Conservation (phyloP, 2,329 filamentous ascomycete genomes). For the Cladobotryum mycophilum region DNA sequence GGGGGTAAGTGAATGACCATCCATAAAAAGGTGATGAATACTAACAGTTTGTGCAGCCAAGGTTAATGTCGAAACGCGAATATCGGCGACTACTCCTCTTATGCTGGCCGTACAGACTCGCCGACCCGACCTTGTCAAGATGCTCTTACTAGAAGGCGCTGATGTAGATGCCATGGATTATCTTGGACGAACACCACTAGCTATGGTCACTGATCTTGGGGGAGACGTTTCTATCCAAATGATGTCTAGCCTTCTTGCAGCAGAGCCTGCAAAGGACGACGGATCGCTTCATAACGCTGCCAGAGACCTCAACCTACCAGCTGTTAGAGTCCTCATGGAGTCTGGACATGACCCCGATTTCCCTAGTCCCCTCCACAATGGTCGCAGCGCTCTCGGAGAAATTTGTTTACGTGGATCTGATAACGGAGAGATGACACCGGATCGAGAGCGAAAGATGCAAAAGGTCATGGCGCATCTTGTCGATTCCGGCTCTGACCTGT, state of each 20-base stretch:
- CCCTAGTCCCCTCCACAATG: slow-evolving; percentile 55
- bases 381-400: slow-evolving; percentile 58
- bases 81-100: slow-evolving; percentile 50
- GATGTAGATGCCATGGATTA: slow-evolving; percentile 54
- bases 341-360: slow-evolving; percentile 59
- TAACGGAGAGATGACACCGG: slow-evolving; percentile 35
- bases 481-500: slow-evolving; percentile 49
- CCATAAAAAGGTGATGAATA: background rate
- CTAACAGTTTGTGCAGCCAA: slow-evolving; percentile 37
- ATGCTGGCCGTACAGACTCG: slow-evolving; percentile 52
- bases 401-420: slow-evolving; percentile 52
- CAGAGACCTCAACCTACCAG: slow-evolving; percentile 49
- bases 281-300: slow-evolving; percentile 62
- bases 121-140: slow-evolving; percentile 51
- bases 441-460: slow-evolving; percentile 48
- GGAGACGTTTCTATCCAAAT: slow-evolving; percentile 48
- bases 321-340: slow-evolving; percentile 51
- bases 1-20: slow-evolving; percentile 25
- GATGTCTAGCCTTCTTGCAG: slow-evolving; percentile 48
- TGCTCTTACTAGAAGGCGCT: slow-evolving; percentile 51
- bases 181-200: slow-evolving; percentile 52
- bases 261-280: slow-evolving; percentile 54
- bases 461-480: slow-evolving; percentile 52
- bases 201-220: slow-evolving; percentile 51
- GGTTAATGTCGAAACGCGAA: slow-evolving; percentile 47